Base-by-base conservation (phyloP, 2,329 filamentous ascomycete genomes). In the Basipetospora chlamydospora region DNA sequence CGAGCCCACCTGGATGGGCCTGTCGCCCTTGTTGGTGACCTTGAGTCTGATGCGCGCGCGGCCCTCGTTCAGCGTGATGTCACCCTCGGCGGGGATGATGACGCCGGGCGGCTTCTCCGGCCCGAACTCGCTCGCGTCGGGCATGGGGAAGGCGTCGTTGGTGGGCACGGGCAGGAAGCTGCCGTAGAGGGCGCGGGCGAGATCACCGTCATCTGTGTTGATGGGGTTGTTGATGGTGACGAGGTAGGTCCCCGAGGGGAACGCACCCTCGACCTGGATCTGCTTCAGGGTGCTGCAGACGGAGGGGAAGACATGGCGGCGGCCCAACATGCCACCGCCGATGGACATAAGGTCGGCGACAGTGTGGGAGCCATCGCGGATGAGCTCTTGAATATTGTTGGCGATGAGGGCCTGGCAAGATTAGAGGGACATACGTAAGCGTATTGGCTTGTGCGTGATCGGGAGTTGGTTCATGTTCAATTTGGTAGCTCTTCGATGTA, bases 141-240 rank as follows among this genome's bases (percentile, higher is more conserved):
- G 67, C 26, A 76, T 57, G 1, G 80, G 70, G 55, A 96, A 93
- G 11, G 75, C 53, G 33, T 74, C 69, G 20, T 66, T 61, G 11
- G 67, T 64, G 0, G 88, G 88, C 0, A 93, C 59, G 0, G 88
- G 88, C 29, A 96, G 63, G 55, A 96, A 95, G 43, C 80, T 88
- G 18, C 86, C 86, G 55, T 95, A 96, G 3, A 96, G 64, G 1
- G 88, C 88, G 49, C 77, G 78, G n/a, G 73, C 75, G 23, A 95
- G 65, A 56, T 95, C 77, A 5, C 87, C 88, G 53, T 95, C 81
- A 44, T 94, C 80, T 41, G 76, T 78, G 45, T 77, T 75, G 56
- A 96, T 80, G 18, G 88, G 88, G 52, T 92, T 76, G 59, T 94
- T 85, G 13, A 96, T 84, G 0, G 88, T 96, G 25, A 96, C 87